Conservation (phyloP, 2,329 filamentous ascomycete species). For the Monosporascus sp. region DNA sequence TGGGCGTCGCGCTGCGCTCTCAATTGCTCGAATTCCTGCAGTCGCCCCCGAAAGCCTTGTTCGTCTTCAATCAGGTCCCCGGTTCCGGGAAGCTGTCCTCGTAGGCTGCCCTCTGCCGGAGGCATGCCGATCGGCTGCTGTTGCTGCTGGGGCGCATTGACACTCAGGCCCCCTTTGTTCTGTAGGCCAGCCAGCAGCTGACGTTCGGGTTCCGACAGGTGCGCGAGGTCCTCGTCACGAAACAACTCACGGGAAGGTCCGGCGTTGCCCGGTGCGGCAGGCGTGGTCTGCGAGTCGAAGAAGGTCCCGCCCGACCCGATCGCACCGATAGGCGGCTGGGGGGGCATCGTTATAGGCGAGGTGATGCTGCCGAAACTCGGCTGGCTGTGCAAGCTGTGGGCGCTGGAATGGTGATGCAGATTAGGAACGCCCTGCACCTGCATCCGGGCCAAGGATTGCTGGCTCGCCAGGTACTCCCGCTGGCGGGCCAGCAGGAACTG, state of each 20-base stretch:
- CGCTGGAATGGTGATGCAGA: slow-evolving; percentile 89
- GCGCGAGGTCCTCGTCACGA: slow-evolving; percentile 69
- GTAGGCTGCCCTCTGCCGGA: slow-evolving; percentile 32
- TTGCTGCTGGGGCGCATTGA: slow-evolving; percentile 31
- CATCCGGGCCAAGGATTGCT: slow-evolving; percentile 72
- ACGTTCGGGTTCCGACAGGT: slow-evolving; percentile 50
- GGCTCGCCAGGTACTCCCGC: slow-evolving; percentile 84
- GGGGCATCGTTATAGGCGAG: slow-evolving; percentile 64
- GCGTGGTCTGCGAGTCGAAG: slow-evolving; percentile 55
- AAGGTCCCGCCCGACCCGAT: slow-evolving; percentile 61
- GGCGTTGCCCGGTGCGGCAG: slow-evolving; percentile 34
- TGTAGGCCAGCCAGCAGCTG: slow-evolving; percentile 44
- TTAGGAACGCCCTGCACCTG: slow-evolving; percentile 52
- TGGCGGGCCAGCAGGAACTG: slow-evolving; percentile 96
- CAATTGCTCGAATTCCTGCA: slow-evolving; percentile 78
- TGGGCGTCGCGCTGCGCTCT: slow-evolving; percentile 65
- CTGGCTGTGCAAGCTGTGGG: slow-evolving; percentile 93
- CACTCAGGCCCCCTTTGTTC: slow-evolving; percentile 24
- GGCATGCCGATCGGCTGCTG: slow-evolving; percentile 34
- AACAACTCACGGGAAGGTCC: slow-evolving; percentile 46
- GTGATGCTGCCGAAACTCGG: slow-evolving; percentile 93
- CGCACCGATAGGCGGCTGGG: slow-evolving; percentile 50
- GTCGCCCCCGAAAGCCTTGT: slow-evolving; percentile 61
- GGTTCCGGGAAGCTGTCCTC: slow-evolving; percentile 42
- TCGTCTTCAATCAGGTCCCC: slow-evolving; percentile 48